These are phyloP conservation scores for Ilex aquifolium DNA, from an alignment of 257 asterid species.

Conservation along the genomic window DNA sequence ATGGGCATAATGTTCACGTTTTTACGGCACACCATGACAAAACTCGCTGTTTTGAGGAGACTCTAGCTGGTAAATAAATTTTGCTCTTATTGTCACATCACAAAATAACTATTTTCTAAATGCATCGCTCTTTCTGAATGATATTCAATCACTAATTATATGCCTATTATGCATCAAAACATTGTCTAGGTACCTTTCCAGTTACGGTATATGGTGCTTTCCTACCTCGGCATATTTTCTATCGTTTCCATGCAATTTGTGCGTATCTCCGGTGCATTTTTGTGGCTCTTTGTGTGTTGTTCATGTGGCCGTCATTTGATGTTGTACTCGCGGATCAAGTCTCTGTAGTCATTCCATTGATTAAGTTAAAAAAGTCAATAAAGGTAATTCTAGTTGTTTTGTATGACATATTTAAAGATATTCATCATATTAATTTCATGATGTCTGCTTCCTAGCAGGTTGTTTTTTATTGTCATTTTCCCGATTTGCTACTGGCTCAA, in stretches of 20 bases:
- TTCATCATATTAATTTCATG: slow-evolving; percentile 10
- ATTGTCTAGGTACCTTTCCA: slow-evolving; percentile 58
- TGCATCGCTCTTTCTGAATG: background rate
- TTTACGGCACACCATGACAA: slow-evolving; percentile 93
- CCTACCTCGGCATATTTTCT: slow-evolving; percentile 78
- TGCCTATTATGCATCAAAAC: slow-evolving; percentile 8
- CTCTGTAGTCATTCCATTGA: slow-evolving; percentile 68
- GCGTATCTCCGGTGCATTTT: slow-evolving; percentile 86
- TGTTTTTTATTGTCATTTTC: slow-evolving; percentile 95
- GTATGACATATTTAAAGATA: background rate
- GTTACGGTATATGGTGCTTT: slow-evolving; percentile 79
- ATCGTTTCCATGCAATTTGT: slow-evolving; percentile 79
- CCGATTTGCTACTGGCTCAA: slow-evolving; percentile 83
- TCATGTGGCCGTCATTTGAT: slow-evolving; percentile 70
- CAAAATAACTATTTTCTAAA: background rate
- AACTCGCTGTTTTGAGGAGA: slow-evolving; percentile 89
- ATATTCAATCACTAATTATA: background rate
- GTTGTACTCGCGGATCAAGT: slow-evolving; percentile 79
- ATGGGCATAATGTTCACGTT: slow-evolving; percentile 74
- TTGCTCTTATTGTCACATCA: background rate
- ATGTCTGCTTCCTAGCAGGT: slow-evolving; percentile 38
- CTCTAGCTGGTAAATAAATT: slow-evolving; percentile 53
- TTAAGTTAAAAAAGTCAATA: slow-evolving; percentile 68
- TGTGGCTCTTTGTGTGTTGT: slow-evolving; percentile 69
- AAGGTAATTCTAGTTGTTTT: slow-evolving; percentile 44